A percentile compares a stretch with the other conserved stretches of the same genome.
These are phyloP conservation scores for Phytophthora constricta DNA, from an alignment of 352 stramenopile species.

Conservation along the genomic window DNA sequence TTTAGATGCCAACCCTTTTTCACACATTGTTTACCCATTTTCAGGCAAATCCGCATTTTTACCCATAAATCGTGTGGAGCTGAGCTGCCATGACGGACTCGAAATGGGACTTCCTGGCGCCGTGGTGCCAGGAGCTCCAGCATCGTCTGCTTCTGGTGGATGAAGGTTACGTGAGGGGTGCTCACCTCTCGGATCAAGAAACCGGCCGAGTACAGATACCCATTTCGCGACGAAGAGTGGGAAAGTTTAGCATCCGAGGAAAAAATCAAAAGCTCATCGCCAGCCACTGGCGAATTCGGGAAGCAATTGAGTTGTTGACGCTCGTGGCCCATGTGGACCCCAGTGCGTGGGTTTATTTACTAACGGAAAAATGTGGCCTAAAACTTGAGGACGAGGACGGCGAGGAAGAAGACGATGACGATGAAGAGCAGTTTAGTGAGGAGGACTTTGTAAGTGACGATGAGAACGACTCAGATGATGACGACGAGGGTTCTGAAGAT, in stretches of 20 bases:
- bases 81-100: not conserved
- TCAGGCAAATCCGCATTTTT: too few relatives aligned
- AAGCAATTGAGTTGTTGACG: constrained; percentile 19
- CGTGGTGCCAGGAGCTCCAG: constrained; percentile 20
- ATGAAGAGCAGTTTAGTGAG: constrained; percentile 16
- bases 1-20: too few relatives aligned
- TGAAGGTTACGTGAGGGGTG: constrained; percentile 8
- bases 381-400: constrained; percentile 13
- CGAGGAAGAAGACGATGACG: constrained; percentile 9
- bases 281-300: constrained; percentile 9
- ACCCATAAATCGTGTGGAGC: too few relatives aligned
- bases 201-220: not conserved
- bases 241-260: constrained; percentile 1
- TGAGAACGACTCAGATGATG: not conserved
- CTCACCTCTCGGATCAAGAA: not conserved
- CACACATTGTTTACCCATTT: too few relatives aligned
- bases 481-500: not conserved
- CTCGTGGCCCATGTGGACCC: constrained; percentile 22
- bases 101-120: constrained; percentile 23
- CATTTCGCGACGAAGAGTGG: constrained; percentile 8
- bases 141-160: constrained; percentile 3
- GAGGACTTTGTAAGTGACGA: constrained; percentile 9
- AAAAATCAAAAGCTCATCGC: constrained; percentile 6
- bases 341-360: constrained; percentile 17
- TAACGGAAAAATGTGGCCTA: constrained; percentile 19